These are phyloP conservation scores for Isabelozyma rhagii DNA, from an alignment of 805 yeast species.

Conservation along the genomic window DNA sequence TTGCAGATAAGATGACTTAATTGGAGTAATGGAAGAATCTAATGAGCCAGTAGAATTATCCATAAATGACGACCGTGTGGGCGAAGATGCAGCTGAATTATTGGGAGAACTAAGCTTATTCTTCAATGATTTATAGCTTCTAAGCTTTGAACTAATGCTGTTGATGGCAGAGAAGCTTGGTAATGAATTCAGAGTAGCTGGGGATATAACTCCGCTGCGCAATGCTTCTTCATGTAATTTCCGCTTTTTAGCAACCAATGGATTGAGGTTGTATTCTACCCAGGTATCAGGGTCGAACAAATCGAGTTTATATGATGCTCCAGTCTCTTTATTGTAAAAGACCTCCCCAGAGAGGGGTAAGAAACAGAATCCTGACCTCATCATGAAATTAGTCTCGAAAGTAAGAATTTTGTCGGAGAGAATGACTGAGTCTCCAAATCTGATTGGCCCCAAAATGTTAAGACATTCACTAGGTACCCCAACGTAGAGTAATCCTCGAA, in stretches of 20 bases:
- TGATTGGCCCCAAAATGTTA: slow-evolving; percentile 79
- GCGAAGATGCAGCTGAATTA: not conserved
- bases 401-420: slow-evolving; percentile 72
- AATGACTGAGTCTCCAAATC: slow-evolving; percentile 78
- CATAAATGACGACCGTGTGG: not conserved
- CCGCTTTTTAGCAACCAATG: slow-evolving; percentile 54
- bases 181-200: not conserved
- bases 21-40: not conserved
- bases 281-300: slow-evolving; percentile 78
- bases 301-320: slow-evolving; percentile 62
- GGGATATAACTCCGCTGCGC: not conserved
- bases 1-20: not conserved
- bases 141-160: not conserved
- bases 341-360: slow-evolving; percentile 74
- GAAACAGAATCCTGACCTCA: slow-evolving; percentile 81
- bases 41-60: not conserved
- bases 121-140: not conserved
- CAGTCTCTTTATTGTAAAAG: slow-evolving; percentile 60
- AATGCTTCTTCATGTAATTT: slow-evolving; percentile 15
- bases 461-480: slow-evolving; percentile 85
- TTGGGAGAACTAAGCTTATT: not conserved
- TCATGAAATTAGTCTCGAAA: slow-evolving; percentile 78
- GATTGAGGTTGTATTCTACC: slow-evolving; percentile 73
- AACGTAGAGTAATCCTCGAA: slow-evolving; percentile 74
- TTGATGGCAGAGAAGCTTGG: not conserved